Percentiles rank a stretch among this genome's conserved stretches.
These are phyloP conservation scores for Ilex paraguariensis DNA, from an alignment of 305 asterid genomes.

Conservation along the genomic window DNA sequence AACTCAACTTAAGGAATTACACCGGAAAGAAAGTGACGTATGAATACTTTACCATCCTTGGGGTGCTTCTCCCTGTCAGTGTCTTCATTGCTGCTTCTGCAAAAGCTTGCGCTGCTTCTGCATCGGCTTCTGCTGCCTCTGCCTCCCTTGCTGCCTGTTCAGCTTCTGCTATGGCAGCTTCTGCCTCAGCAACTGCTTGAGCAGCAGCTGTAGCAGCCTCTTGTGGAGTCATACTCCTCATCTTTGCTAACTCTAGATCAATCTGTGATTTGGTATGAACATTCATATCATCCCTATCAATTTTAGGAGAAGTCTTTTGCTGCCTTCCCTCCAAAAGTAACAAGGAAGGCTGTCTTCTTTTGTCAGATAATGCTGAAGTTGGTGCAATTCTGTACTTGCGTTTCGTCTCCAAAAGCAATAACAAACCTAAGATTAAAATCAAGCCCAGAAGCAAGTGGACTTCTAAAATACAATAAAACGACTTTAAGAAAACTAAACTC, in stretches of 20 bases:
- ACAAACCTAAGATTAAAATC: not conserved
- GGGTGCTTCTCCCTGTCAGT: slow-evolving; percentile 63
- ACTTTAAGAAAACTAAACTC: not conserved
- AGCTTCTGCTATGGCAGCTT: slow-evolving; percentile 96
- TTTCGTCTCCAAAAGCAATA: slow-evolving; percentile 43
- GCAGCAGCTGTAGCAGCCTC: slow-evolving; percentile 98
- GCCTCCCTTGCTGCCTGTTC: slow-evolving; percentile 96
- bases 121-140: slow-evolving; percentile 98
- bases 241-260: slow-evolving; percentile 65
- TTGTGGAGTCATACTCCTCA: slow-evolving; percentile 74
- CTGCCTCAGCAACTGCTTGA: slow-evolving; percentile 96
- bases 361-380: slow-evolving; percentile 44
- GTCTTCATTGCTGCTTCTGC: slow-evolving; percentile 88
- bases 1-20: not conserved
- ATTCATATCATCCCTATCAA: slow-evolving; percentile 38
- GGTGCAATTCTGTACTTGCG: slow-evolving; percentile 74
- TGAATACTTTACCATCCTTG: slow-evolving; percentile 53
- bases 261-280: slow-evolving; percentile 48
- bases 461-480: slow-evolving; percentile 3
- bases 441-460: slow-evolving; percentile 2
- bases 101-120: slow-evolving; percentile 95
- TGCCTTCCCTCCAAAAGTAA: slow-evolving; percentile 49
- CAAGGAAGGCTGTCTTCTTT: slow-evolving; percentile 46
- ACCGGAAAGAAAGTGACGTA: slow-evolving; percentile 10
- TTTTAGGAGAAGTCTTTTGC: slow-evolving; percentile 36